Percentiles rank a stretch among this genome's conserved stretches.
These are phyloP conservation scores for Entelexis paramagnoliae DNA, from an alignment of 1,139 yeast genomes.

Conservation along the genomic window DNA sequence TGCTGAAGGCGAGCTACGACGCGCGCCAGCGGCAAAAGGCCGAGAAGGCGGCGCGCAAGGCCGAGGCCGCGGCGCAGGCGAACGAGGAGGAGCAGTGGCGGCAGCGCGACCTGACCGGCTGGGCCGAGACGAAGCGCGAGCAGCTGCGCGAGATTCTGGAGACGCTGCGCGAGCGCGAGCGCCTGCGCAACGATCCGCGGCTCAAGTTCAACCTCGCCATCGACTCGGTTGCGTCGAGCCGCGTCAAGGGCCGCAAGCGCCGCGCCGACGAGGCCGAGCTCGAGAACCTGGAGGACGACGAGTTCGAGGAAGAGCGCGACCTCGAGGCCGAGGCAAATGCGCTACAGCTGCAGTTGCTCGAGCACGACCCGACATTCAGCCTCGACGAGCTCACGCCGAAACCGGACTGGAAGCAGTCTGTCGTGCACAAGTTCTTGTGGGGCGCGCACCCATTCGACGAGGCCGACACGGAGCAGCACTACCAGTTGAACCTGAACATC, in stretches of 20 bases:
- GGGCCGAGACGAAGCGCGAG: conserved; percentile 64
- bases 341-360: conserved; percentile 64
- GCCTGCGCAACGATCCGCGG: conserved; percentile 57
- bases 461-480: conserved; percentile 58
- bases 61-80: conserved; percentile 41
- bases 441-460: conserved; percentile 74
- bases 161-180: conserved; percentile 54
- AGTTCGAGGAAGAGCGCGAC: conserved; percentile 59
- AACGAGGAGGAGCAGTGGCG: conserved; percentile 69
- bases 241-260: conserved; percentile 4
- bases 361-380: conserved; percentile 74
- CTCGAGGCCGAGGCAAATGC: conserved; percentile 38
- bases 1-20: conserved; percentile 77
- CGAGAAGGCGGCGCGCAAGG: conserved; percentile 58
- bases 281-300: conserved; percentile 56
- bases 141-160: conserved; percentile 50
- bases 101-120: conserved; percentile 56
- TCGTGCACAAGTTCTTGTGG: conserved; percentile 71
- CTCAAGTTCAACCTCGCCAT: conserved; percentile 12
- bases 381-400: conserved; percentile 70
- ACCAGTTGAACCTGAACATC: conserved; percentile 79
- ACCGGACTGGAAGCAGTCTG: conserved; percentile 75
- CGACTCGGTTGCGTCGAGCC: neutral
- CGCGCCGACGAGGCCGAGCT: conserved; percentile 43
- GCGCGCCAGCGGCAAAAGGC: conserved; percentile 77